Evolutionary conservation across 768 basidiomycete genomes (phyloP).

Genomic region (Tylopilus sp.): DNA sequence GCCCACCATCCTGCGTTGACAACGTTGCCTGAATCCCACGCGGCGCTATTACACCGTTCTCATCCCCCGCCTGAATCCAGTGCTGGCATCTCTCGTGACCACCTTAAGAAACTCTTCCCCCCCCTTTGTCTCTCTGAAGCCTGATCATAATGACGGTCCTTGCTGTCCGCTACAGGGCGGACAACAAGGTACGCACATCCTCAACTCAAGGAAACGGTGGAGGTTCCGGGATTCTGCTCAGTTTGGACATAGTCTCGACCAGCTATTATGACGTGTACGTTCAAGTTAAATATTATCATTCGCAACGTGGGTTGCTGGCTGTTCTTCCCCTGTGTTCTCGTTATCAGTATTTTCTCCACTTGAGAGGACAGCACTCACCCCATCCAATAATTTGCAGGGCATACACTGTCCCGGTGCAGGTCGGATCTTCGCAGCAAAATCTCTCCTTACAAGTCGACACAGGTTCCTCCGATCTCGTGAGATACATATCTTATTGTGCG

Average conservation of each 20-base stretch:
- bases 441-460: conserved; percentile 74
- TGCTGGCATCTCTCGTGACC: not conserved
- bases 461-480: conserved; percentile 76
- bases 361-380: not conserved
- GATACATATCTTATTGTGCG: conserved; percentile 21
- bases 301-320: not conserved
- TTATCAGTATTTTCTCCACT: not conserved
- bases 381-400: conserved; percentile 38
- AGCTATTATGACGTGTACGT: not conserved
- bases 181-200: conserved; percentile 10
- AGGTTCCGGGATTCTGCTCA: conserved; percentile 53
- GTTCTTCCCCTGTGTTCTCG: not conserved
- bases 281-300: not conserved
- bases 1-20: not conserved
- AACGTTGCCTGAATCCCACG: conserved; percentile 19
- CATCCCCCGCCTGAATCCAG: not conserved
- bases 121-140: not conserved
- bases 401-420: conserved; percentile 58
- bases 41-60: conserved; percentile 14
- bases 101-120: not conserved
- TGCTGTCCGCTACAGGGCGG: conserved; percentile 4
- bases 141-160: conserved; percentile 12
- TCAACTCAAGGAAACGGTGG: conserved; percentile 45
- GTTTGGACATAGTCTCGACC: conserved; percentile 50
- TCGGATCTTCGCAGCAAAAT: conserved; percentile 49